Percentiles rank a stretch among this genome's conserved stretches.
phyloP scores from a whole-genome alignment of 2,329 filamentous ascomycete species.

The Apiospora phragmitis region DNA sequence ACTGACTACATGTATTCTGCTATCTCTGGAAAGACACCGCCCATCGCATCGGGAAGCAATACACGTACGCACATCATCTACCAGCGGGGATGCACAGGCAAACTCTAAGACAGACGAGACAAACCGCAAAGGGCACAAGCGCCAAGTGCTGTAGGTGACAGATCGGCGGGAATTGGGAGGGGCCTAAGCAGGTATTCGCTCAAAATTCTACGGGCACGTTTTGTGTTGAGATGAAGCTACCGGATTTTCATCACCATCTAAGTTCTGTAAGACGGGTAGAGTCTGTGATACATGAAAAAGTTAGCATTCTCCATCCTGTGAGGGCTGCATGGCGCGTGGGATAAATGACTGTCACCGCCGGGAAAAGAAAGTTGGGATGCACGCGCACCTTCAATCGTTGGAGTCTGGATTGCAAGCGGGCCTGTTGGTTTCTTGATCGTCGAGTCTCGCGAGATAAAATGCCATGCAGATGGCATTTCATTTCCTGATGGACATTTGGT shows the following conservation, averaged over 20 bases:
- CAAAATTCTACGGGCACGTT: conserved; percentile 5
- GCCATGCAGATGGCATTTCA: conserved; percentile 7
- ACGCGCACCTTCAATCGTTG: background rate
- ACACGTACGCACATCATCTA: background rate
- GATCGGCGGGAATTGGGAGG: background rate
- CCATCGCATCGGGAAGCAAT: background rate
- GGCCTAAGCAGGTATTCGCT: conserved; percentile 1
- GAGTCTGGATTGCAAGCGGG: background rate
- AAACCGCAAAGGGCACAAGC: conserved; percentile 4
- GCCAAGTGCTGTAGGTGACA: background rate
- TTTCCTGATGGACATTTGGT: conserved; percentile 6
- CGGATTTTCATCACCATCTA: background rate
- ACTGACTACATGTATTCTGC: background rate
- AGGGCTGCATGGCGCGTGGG: conserved; percentile 2
- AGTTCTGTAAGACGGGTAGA: conserved; percentile 4
- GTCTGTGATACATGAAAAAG: conserved; percentile 4
- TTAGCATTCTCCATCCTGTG: background rate
- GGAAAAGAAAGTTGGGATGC: background rate
- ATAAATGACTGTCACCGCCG: background rate
- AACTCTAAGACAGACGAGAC: background rate
- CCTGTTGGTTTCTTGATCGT: background rate
- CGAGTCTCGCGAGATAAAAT: background rate
- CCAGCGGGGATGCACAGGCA: background rate
- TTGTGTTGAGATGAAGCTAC: conserved; percentile 4
- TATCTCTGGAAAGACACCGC: background rate